Evolutionary conservation across 805 yeast genomes (phyloP), one percentile per base, ranked within the genome.

Genomic region (Cyberlindnera nakhonratchasimensis): DNA sequence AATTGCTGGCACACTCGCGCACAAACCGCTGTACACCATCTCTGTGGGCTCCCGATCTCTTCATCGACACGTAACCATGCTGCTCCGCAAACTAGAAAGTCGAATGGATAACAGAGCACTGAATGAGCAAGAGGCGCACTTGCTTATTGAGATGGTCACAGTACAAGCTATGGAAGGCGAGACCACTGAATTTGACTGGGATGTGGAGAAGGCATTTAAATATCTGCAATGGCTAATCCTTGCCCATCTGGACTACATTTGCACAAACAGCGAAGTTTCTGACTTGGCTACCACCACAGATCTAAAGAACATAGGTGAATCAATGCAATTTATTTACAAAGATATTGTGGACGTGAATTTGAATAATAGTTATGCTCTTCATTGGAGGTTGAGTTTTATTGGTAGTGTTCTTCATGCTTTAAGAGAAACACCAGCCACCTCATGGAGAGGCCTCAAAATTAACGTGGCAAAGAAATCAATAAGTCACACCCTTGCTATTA

Each of bases 141-240:
- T 24, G n/a, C 29, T 34, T 17, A 17, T 19, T 13, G 37, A 24
- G 9, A 12, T 34, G 14, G 37, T 30, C 29, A n/a, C 12, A 16
- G 24, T n/a, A 16, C 37, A 34, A 23, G 37, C 37, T 4, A 30
- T 18, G 8, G 12, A 5, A 7, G 5, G n/a, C 19, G 9, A 13
- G 13, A 12, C 17, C 13, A 21, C 22, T 13, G 32, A 23, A 6
- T 14, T 30, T 6, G 32, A 14, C 11, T 23, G 31, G 9, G 4
- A 21, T 5, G 16, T 22, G 8, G 7, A n/a, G 2, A 24, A 7
- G 17, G 37, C 30, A 16, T 14, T 31, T 5, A 22, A 19, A 9
- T 38, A 25, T 23, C 16, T 38, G 26, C 6, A 11, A 6, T 38
- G 42, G 42, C 37, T 38, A 10, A 16, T 31, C 32, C 16, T 22